A percentile compares a stretch with the other conserved stretches of the same genome.
phyloP scores from a whole-genome alignment of 495 filamentous ascomycete genomes.

The Podospora pseudoanserina region DNA sequence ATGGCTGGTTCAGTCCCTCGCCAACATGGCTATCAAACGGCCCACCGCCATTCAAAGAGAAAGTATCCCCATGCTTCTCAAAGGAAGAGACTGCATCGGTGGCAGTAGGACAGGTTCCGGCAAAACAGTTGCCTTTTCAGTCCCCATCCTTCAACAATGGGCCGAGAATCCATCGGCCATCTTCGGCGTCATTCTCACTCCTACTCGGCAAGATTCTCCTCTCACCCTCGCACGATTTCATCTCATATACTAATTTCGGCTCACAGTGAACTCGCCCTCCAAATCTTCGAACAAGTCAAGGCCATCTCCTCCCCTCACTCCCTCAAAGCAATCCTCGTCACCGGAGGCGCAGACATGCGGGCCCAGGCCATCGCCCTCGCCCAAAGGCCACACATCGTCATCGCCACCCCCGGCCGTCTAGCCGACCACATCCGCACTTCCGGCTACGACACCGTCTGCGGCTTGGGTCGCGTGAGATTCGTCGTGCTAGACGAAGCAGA shows the following conservation, averaged over 20 bases:
- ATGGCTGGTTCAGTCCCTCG: constrained; percentile 84
- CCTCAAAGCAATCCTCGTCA: constrained; percentile 81
- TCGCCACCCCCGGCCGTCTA: constrained; percentile 89
- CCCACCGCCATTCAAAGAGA: constrained; percentile 90
- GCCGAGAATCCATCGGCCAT: constrained; percentile 87
- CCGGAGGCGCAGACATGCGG: constrained; percentile 89
- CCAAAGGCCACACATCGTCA: constrained; percentile 80
- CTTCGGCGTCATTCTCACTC: constrained; percentile 84
- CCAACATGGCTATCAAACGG: constrained; percentile 79
- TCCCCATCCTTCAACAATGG: constrained; percentile 91
- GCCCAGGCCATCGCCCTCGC: constrained; percentile 79
- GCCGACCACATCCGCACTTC: constrained; percentile 91
- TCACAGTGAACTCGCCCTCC: constrained; percentile 79
- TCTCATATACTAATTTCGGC: constrained; percentile 4
- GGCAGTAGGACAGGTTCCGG: constrained; percentile 94
- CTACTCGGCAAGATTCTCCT: constrained; percentile 59
- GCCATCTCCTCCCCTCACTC: constrained; percentile 82
- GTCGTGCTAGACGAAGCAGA: constrained; percentile 97
- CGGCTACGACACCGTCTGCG: constrained; percentile 81
- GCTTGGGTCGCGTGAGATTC: constrained; percentile 70
- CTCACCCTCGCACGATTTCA: neutral
- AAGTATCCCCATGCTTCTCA: constrained; percentile 85
- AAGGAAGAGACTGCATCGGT: constrained; percentile 90
- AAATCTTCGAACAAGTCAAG: constrained; percentile 93
- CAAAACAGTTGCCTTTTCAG: constrained; percentile 96